Evolutionary conservation across 805 yeast genomes (phyloP), one percentile per base, ranked within the genome.

Genomic region (Cyberlindnera euphorbiiphila): DNA sequence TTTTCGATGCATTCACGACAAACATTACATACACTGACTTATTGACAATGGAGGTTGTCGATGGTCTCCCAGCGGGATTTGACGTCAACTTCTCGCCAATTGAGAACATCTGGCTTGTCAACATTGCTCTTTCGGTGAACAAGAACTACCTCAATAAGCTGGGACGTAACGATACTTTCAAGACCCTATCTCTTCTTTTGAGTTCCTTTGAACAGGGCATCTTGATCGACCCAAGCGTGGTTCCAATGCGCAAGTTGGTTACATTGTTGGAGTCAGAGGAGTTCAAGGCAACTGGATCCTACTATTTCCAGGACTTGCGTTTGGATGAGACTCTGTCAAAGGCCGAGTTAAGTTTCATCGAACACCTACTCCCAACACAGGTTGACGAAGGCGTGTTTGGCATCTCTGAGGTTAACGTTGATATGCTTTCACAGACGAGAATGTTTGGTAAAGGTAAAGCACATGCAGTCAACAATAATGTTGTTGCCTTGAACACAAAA

Each of bases 221-320:
- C 9, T 57, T 76, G 19, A 39, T 77, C n/a, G 83, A 77, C 48
- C 78, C 79, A 3, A 78, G 71, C 44, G 60, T 69, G 1, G 71
- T 74, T 1, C 64, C 74, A 1, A 57, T 73, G 34, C 59, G 64
- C 29, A 45, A 55, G 7, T 61, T 69, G 3, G 51, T 61, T 10
- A 56, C 56, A 0, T 42, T 59, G 6, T 71, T 71, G 17, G 52
- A 60, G 11, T 38, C 59, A 26, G 49, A 53, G 11, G 55, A 58
- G 29, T 69, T 59, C 49, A 39, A 47, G 22, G 46, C 52, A 4
- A 53, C 64, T 3, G 64, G 66, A 6, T 57, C 75, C 1, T 47
- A 60, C 17, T 74, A 71, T 43, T 74, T 71, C 54, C 66, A 66
- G 44, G 77, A 72, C 49, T 29, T 23, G 5, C 34, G 22, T 11